These are phyloP conservation scores for Henckelia pumila DNA, from an alignment of 257 asterid genomes.

Conservation along the genomic window DNA sequence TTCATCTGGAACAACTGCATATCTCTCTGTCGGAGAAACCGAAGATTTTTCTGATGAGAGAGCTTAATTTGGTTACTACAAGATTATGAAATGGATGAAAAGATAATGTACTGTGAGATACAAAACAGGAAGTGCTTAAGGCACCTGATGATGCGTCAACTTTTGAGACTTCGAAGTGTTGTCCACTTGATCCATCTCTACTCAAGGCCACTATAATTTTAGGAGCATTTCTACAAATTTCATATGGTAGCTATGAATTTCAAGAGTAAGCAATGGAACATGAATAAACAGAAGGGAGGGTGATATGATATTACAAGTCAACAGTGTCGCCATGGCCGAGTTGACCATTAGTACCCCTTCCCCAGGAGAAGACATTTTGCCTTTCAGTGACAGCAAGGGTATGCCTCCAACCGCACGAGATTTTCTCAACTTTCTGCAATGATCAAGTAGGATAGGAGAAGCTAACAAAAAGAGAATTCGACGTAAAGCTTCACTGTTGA, in stretches of 20 bases:
- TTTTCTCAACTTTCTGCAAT: slow-evolving; percentile 69
- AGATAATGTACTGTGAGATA: not conserved
- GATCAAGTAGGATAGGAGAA: slow-evolving; percentile 5
- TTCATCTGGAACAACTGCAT: slow-evolving; percentile 91
- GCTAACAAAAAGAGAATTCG: not conserved
- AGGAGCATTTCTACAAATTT: slow-evolving; percentile 63
- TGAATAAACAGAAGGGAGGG: not conserved
- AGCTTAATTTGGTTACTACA: slow-evolving; percentile 2
- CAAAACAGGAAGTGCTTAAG: not conserved
- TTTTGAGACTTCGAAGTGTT: slow-evolving; percentile 68
- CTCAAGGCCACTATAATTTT: slow-evolving; percentile 80
- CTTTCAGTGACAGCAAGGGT: slow-evolving; percentile 82
- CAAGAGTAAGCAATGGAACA: not conserved
- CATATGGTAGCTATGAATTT: not conserved
- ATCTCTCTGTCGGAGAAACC: slow-evolving; percentile 89
- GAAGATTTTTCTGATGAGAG: slow-evolving; percentile 44
- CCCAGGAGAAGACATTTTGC: slow-evolving; percentile 95
- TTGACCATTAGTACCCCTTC: slow-evolving; percentile 98
- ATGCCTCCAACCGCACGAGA: slow-evolving; percentile 99
- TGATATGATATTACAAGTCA: slow-evolving; percentile 53
- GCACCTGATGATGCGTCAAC: slow-evolving; percentile 64
- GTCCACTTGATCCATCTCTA: slow-evolving; percentile 78
- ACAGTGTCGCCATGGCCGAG: slow-evolving; percentile 90
- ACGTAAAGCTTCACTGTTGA: not conserved
- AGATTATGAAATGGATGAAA: slow-evolving; percentile 1